These are phyloP conservation scores for Stropharia rugosoannulata DNA, from an alignment of 768 basidiomycete species.

Conservation along the genomic window DNA sequence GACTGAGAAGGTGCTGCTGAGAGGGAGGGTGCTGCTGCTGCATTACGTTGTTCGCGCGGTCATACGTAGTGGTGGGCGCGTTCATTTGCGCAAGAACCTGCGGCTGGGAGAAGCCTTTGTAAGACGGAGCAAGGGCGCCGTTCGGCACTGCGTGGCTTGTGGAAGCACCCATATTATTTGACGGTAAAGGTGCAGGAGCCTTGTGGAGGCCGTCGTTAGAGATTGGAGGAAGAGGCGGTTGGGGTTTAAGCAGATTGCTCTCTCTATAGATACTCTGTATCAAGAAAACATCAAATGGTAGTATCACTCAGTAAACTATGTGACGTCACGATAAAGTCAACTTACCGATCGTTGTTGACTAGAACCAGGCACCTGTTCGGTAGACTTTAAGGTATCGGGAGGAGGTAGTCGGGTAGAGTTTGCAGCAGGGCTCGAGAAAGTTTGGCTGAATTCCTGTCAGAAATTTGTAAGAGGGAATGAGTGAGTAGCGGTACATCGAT, in stretches of 20 bases:
- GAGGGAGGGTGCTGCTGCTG: conserved; percentile 1
- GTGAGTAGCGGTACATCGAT: conserved; percentile 3
- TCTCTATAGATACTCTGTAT: conserved; percentile 15
- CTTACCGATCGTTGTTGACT: conserved; percentile 24
- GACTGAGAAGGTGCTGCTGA: not conserved
- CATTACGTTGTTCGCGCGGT: conserved; percentile 8
- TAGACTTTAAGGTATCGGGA: conserved; percentile 15
- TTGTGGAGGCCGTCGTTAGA: conserved; percentile 8
- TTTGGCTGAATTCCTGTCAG: conserved; percentile 18
- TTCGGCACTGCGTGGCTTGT: conserved; percentile 12
- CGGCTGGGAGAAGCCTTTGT: conserved; percentile 19
- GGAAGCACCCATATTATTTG: conserved; percentile 14
- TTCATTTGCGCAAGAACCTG: conserved; percentile 9
- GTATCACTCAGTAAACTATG: not conserved
- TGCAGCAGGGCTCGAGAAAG: conserved; percentile 12
- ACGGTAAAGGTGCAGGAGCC: conserved; percentile 11
- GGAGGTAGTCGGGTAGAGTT: conserved; percentile 14
- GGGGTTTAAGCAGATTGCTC: conserved; percentile 9
- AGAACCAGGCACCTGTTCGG: conserved; percentile 17
- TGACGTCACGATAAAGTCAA: conserved; percentile 22
- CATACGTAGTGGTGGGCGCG: conserved; percentile 5
- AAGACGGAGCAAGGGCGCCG: conserved; percentile 14
- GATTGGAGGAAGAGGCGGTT: conserved; percentile 9
- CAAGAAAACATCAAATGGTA: conserved; percentile 3
- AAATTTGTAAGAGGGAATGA: conserved; percentile 4